Evolutionary conservation across 139 green algal species (phyloP).

Genomic region (Chlorella sp.): DNA sequence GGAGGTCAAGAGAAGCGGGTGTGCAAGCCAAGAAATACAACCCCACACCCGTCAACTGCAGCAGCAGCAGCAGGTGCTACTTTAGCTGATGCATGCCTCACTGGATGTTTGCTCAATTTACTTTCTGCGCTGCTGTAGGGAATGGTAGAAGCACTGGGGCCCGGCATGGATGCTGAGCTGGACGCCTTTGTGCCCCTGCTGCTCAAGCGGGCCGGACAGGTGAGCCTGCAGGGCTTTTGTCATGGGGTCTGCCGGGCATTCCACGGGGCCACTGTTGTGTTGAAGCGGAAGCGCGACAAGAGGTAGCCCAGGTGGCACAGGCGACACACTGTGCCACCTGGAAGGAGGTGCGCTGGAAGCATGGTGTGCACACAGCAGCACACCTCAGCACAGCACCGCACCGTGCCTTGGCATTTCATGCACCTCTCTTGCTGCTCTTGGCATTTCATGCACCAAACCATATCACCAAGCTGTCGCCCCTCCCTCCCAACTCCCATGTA

Average conservation of each 20-base stretch:
- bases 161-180: constrained; percentile 71
- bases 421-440: background rate
- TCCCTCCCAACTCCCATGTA: background rate
- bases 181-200: constrained; percentile 82
- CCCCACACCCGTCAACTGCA: no score
- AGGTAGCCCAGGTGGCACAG: background rate
- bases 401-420: background rate
- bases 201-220: constrained; percentile 81
- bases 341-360: background rate
- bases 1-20: background rate
- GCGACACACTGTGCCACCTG: background rate
- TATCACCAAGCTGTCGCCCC: no score
- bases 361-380: background rate
- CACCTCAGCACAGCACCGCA: background rate
- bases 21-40: no score
- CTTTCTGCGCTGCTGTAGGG: constrained; percentile 57
- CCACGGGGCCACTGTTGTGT: no score
- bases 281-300: no score
- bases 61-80: background rate
- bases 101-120: background rate
- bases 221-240: background rate
- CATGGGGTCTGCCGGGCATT: no score
- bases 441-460: no score
- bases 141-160: constrained; percentile 60
- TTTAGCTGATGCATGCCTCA: background rate